Base-by-base conservation (phyloP, 768 basidiomycete genomes). In the Serendipita vermifera region DNA sequence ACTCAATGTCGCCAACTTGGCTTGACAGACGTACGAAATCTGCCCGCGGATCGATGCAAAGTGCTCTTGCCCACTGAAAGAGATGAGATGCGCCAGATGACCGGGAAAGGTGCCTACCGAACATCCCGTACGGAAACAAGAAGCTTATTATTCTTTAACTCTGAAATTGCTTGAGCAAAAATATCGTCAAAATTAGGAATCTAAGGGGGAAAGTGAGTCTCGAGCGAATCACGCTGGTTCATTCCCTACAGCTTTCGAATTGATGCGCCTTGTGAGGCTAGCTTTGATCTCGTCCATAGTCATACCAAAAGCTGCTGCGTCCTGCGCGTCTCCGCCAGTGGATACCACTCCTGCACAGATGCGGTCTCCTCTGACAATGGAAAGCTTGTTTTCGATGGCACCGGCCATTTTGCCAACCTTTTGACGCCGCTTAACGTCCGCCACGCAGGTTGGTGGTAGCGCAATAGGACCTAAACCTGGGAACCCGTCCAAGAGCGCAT, bases 381-480 rank as follows among this genome's bases (percentile, higher is more conserved):
- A 78, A 78, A 57, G 87, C 73, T 43, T 77, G 67, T 27, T 69
- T 66, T 87, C 85, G 53, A 90, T 77, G 7, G 77, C 77, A 62
- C 81, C 85, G 1, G 85, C 89, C 55, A 92, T 70, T 20, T 71
- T 75, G 33, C 86, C 86, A 41, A 91, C 85, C 61, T 82, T 75
- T 55, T 74, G 70, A 69, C 82, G 87, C 64, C 87, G 73, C 64
- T 72, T 78, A 55, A 85, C 85, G 69, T 91, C 87, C 70, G 84
- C 83, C 48, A 81, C 70, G 64, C 88, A 91, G 41, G 77, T 74
- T 36, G 85, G 84, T 24, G 87, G 80, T 54, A 91, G 72, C 20
- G 81, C 85, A 36, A 90, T 75, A 58, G 83, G 78, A n/a, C 87
- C 85, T 22, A 87, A 68, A 31, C 80, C 77, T 20, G 87, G 88